Conservation (phyloP, 345 rosid species). For the Salix udensis region DNA sequence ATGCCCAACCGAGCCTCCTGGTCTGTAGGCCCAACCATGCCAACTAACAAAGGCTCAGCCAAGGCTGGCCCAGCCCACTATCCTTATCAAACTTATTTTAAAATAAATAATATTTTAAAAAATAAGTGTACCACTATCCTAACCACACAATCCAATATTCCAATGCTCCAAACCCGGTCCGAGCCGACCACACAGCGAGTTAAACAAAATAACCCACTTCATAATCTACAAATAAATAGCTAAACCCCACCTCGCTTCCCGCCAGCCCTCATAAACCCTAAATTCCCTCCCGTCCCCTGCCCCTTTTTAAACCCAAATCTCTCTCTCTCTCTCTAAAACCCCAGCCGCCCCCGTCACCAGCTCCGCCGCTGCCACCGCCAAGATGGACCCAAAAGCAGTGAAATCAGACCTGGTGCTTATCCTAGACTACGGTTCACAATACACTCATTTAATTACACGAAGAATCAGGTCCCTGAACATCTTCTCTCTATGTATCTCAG, state of each 20-base stretch:
- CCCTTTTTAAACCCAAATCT: not conserved
- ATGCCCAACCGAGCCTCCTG: no score
- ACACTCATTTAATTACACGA: constrained; percentile 91
- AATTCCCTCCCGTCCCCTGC: not conserved
- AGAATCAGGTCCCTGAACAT: constrained; percentile 78
- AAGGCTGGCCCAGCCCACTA: no score
- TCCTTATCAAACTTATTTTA: no score
- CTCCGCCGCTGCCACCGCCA: not conserved
- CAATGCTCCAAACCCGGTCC: no score
- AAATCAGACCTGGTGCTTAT: constrained; percentile 76
- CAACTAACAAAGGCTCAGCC: no score
- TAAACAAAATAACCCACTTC: no score
- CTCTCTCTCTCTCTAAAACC: not conserved
- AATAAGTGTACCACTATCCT: no score
- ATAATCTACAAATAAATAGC: not conserved
- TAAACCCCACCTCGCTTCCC: not conserved
- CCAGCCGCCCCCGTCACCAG: no score
- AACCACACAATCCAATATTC: no score
- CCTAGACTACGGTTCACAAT: constrained; percentile 87
- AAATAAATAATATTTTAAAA: no score
- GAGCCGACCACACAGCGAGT: no score
- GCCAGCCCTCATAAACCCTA: not conserved
- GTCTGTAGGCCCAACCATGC: no score
- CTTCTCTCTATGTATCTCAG: constrained; percentile 82
- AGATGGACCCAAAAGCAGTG: constrained; percentile 27